Evolutionary conservation across 2,329 filamentous ascomycete species (phyloP).

Genomic region (Chaetomium strumarium): DNA sequence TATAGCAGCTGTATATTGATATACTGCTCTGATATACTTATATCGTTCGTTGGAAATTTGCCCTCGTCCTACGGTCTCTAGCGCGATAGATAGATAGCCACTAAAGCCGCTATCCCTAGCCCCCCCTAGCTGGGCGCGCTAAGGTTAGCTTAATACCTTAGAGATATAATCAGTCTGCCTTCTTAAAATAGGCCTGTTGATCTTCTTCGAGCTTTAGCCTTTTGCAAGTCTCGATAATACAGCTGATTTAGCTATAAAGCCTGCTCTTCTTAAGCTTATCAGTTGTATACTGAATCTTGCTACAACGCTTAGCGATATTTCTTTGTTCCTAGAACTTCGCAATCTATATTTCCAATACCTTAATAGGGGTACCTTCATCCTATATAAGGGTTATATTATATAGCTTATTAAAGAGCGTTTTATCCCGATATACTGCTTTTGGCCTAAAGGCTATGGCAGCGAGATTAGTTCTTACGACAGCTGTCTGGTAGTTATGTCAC

Average conservation of each 20-base stretch:
- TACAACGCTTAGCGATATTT: conserved; percentile 7
- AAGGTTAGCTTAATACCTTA: conserved; percentile 6
- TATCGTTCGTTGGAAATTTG: background rate
- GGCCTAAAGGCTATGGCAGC: too few relatives aligned
- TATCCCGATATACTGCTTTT: too few relatives aligned
- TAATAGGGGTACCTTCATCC: conserved; percentile 9
- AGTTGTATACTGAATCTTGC: conserved; percentile 3
- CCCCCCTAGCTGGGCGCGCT: conserved; percentile 7
- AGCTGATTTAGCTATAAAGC: conserved; percentile 8
- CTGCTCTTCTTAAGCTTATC: conserved; percentile 11
- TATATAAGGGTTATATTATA: conserved; percentile 9
- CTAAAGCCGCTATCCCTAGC: conserved; percentile 8
- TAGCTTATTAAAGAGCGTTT: too few relatives aligned
- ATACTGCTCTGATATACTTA: conserved; percentile 8
- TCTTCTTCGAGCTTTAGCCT: conserved; percentile 11
- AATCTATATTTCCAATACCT: conserved; percentile 9
- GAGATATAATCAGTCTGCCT: conserved; percentile 10
- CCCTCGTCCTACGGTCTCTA: conserved; percentile 1
- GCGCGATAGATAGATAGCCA: conserved; percentile 8
- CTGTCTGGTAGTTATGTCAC: conserved; percentile 10
- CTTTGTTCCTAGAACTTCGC: conserved; percentile 12
- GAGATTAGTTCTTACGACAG: conserved; percentile 10
- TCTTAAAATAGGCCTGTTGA: conserved; percentile 13
- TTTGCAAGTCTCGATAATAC: conserved; percentile 7
- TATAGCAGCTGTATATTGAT: conserved; percentile 7